Base-by-base conservation (phyloP, 768 basidiomycete genomes). In the Suillus paluster region DNA sequence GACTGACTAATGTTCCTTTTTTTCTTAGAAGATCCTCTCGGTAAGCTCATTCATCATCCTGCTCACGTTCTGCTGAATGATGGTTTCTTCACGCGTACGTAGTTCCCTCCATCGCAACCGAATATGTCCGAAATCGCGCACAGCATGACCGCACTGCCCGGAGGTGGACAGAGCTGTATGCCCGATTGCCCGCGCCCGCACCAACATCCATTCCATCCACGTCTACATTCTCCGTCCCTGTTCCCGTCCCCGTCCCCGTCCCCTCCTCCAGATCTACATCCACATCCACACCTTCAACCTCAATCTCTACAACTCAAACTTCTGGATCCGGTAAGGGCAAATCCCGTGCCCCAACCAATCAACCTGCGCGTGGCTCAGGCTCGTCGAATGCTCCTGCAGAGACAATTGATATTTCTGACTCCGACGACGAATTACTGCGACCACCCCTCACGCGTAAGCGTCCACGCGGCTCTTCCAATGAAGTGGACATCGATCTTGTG, bases 131-230 rank as follows among this genome's bases (percentile, higher is more conserved):
- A 23, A 85, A 88, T 70, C 85, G 91, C 56, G 80, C 81, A 57
- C 80, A 82, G 58, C 92, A 95, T 72, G 93, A 96, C 71, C 77
- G 79, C 14, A 94, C 84, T 1, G 94, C 94, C 5, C 84, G 86
- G 39, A 82, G 88, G 63, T 95, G 92, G 92, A 92, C 90, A 1
- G 80, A 85, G 48, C 71, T 86, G 15, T 91, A 89, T 68, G 92
- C 92, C 0, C 79, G 72, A n/a, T 85, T 83, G 11, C 72, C 78
- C 8, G 75, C 78, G 38, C 67, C 75, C n/a, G 57, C 68, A 46
- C 8, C 50, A 4, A 2, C 15, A 25, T 23, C 53, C 15, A 54
- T 19, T 11, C 9, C 36, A 17, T 38, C 53, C 21, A 23, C 52
- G 14, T 23, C 53, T 15, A 54, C 21, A 23, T 15, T 23, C 53